Percentiles rank a stretch among this genome's conserved stretches.
phyloP scores from a whole-genome alignment of 768 basidiomycete genomes.

The Trametes sanguinea region DNA sequence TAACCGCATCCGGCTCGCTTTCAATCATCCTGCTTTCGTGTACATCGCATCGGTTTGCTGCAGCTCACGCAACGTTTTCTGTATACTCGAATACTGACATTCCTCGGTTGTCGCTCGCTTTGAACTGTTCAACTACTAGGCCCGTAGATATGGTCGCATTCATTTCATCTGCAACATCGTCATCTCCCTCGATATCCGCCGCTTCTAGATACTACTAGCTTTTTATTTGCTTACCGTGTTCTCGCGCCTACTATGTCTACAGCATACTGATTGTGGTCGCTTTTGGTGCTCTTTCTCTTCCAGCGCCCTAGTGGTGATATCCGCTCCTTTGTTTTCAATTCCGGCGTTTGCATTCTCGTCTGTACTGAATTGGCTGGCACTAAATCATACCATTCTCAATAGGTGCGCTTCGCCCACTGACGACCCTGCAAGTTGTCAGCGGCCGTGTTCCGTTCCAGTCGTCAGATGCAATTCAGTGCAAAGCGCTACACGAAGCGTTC shows the following conservation, averaged over 20 bases:
- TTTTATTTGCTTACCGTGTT: constrained; percentile 7
- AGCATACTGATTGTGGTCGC: neutral
- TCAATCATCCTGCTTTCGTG: neutral
- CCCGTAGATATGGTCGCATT: no score
- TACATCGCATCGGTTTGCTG: neutral
- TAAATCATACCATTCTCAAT: neutral
- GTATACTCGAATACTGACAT: constrained; percentile 1
- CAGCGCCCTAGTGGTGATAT: neutral
- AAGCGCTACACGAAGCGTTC: neutral
- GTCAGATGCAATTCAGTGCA: neutral
- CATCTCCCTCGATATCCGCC: constrained; percentile 10
- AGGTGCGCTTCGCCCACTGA: neutral
- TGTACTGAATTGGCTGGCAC: neutral
- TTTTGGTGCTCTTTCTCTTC: neutral
- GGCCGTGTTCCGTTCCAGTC: neutral
- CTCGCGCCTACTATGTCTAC: neutral
- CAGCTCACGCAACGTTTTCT: neutral
- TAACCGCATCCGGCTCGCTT: neutral
- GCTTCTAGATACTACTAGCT: neutral
- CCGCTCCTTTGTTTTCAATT: neutral
- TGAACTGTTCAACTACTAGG: neutral
- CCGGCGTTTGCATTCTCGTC: no score
- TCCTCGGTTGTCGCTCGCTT: neutral
- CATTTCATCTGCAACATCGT: neutral
- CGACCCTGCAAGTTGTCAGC: neutral